These are phyloP conservation scores for Corniculantispora saksenae DNA, from an alignment of 2,329 filamentous ascomycete genomes.

Conservation along the genomic window DNA sequence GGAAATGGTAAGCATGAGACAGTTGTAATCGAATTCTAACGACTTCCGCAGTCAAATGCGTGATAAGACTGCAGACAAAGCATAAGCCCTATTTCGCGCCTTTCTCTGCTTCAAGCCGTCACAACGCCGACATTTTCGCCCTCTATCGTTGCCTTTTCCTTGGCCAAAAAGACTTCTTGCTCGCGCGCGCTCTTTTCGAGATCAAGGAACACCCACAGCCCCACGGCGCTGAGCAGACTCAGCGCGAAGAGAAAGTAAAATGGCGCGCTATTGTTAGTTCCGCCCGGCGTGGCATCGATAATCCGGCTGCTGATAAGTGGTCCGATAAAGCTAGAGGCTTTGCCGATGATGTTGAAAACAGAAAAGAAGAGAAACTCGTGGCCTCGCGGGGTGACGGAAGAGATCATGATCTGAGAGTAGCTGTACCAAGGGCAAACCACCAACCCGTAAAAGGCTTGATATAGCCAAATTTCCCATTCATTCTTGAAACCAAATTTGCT, in stretches of 20 bases:
- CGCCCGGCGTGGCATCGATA: slow-evolving; percentile 58
- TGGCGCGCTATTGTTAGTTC: slow-evolving; percentile 59
- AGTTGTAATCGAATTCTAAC: slow-evolving; percentile 11
- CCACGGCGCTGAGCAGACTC: slow-evolving; percentile 54
- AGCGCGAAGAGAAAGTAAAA: slow-evolving; percentile 67
- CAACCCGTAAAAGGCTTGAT: slow-evolving; percentile 61
- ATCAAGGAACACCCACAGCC: slow-evolving; percentile 59
- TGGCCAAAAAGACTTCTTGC: slow-evolving; percentile 55
- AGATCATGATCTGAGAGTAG: slow-evolving; percentile 71
- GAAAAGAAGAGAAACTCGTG: slow-evolving; percentile 73
- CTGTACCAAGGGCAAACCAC: slow-evolving; percentile 71
- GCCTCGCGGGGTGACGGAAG: slow-evolving; percentile 66
- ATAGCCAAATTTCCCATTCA: slow-evolving; percentile 48
- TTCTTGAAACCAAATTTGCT: slow-evolving; percentile 46
- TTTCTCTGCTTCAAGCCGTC: slow-evolving; percentile 9
- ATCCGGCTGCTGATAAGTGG: slow-evolving; percentile 70
- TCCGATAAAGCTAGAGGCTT: slow-evolving; percentile 68
- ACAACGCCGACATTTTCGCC: background rate
- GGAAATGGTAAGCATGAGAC: background rate
- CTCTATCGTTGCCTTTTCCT: slow-evolving; percentile 31
- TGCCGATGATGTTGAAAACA: slow-evolving; percentile 68
- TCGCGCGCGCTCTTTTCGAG: slow-evolving; percentile 60
- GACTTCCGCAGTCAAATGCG: background rate
- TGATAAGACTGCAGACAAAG: background rate
- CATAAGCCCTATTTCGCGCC: background rate